These are phyloP conservation scores for Fraxinus nigra DNA, from an alignment of 305 asterid species.

Conservation along the genomic window DNA sequence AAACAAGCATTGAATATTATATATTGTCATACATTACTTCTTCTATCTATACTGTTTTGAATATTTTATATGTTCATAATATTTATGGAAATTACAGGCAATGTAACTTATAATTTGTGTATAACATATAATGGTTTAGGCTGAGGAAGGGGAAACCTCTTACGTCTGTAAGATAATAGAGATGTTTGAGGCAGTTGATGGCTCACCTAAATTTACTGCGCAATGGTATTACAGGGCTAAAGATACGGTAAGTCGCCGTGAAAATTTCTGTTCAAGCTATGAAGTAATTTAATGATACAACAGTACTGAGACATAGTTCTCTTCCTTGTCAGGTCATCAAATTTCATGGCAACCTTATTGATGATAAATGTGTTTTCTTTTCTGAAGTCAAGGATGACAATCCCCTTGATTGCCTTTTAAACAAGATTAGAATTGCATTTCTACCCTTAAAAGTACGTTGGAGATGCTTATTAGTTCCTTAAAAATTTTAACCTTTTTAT, in stretches of 20 bases:
- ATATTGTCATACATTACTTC: neutral
- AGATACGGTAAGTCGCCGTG: conserved; percentile 55
- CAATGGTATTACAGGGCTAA: conserved; percentile 74
- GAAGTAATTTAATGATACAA: neutral
- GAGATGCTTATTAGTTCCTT: neutral
- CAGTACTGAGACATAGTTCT: conserved; percentile 13
- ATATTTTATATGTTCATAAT: neutral
- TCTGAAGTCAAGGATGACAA: conserved; percentile 73
- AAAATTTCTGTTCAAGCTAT: neutral
- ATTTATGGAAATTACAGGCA: neutral
- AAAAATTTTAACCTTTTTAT: neutral
- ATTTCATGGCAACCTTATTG: conserved; percentile 35
- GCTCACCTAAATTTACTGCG: conserved; percentile 43
- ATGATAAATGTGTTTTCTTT: conserved; percentile 48
- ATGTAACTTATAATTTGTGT: neutral
- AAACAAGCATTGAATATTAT: neutral
- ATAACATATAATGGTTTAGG: conserved; percentile 34
- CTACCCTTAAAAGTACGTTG: conserved; percentile 38
- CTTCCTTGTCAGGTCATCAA: conserved; percentile 43
- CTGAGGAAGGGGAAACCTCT: conserved; percentile 35
- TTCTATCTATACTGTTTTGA: neutral
- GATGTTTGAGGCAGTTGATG: conserved; percentile 55
- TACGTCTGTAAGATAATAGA: conserved; percentile 70
- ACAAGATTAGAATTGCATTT: conserved; percentile 31
- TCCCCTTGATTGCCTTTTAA: conserved; percentile 54